phyloP scores from a whole-genome alignment of 805 yeast species.

The Jamesozyma gamospora region DNA sequence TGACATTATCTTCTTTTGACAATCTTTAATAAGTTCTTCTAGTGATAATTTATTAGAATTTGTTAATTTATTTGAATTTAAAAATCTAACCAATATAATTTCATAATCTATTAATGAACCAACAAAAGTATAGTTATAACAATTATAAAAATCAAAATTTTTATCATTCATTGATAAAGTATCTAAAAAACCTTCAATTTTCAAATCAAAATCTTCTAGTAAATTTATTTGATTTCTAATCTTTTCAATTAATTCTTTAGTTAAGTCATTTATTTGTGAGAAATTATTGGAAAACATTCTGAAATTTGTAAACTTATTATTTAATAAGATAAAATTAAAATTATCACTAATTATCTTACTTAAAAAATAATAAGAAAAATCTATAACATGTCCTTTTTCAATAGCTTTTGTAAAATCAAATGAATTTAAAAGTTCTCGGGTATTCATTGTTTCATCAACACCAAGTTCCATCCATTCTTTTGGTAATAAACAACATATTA shows the following conservation, averaged over 20 bases:
- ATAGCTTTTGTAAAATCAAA: slow-evolving; percentile 2
- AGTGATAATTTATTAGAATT: not conserved
- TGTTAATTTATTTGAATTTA: not conserved
- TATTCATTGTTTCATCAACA: slow-evolving; percentile 10
- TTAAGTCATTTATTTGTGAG: not conserved
- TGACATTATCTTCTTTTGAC: not conserved
- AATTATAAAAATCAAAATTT: not conserved
- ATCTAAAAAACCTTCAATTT: not conserved
- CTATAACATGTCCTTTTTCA: not conserved
- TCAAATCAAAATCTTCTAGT: not conserved
- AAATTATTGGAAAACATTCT: slow-evolving; percentile 3
- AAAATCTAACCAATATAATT: not conserved
- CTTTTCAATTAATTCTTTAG: not conserved
- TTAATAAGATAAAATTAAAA: slow-evolving; percentile 5
- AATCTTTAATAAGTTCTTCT: not conserved
- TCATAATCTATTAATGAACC: not conserved
- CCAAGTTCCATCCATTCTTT: slow-evolving; percentile 7
- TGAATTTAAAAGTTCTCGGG: slow-evolving; percentile 2
- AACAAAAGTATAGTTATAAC: not conserved
- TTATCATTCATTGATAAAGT: not conserved
- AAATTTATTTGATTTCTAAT: not conserved
- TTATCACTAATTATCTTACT: slow-evolving; percentile 3
- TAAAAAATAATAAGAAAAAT: slow-evolving; percentile 5
- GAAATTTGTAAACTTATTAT: slow-evolving; percentile 7
- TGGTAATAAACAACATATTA: slow-evolving; percentile 10